Evolutionary conservation across 2,329 filamentous ascomycete species (phyloP), one percentile per base, ranked within the genome.

Genomic region (Nemania sp.): DNA sequence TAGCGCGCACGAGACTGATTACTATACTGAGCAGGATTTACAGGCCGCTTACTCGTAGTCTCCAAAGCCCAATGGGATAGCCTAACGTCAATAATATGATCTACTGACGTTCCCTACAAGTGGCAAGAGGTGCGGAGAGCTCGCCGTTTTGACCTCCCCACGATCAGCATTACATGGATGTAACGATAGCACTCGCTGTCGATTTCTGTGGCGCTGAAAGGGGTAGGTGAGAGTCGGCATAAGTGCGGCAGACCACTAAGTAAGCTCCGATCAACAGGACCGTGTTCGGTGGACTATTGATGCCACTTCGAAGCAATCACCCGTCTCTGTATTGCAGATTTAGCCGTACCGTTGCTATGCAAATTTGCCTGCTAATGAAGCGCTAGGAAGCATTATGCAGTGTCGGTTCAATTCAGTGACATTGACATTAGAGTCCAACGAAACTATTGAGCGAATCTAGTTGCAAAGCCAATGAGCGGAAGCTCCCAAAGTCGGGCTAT

Each of bases 321-420:
- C 43, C 31, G 42, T 40, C 46, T n/a, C 42, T 44, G 28, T 47
- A 43, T 40, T 31, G 41, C 17, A 42, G 31, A 37, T 49, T 55
- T 52, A 52, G 56, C 52, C 47, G 55, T 54, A 30, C 55, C 41
- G 9, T n/a, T n/a, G 28, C 28, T 9, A 11, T 12, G 12, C 26
- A 6, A 9, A 31, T 14, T 31, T 12, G 28, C n/a, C 28, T 31
- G 28, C n/a, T 31, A 31, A 31, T 4, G n/a, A n/a, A n/a, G n/a
- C n/a, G n/a, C n/a, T n/a, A n/a, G n/a, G n/a, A n/a, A n/a, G n/a
- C n/a, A n/a, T n/a, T n/a, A n/a, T n/a, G n/a, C n/a, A n/a, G n/a
- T n/a, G n/a, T n/a, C n/a, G n/a, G n/a, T n/a, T n/a, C n/a, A n/a
- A n/a, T n/a, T 28, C 26, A 28, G 26, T 28, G 26, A 28, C 12